phyloP scores from a whole-genome alignment of 164 flowering plant genomes.

The Vitis rupestris region DNA sequence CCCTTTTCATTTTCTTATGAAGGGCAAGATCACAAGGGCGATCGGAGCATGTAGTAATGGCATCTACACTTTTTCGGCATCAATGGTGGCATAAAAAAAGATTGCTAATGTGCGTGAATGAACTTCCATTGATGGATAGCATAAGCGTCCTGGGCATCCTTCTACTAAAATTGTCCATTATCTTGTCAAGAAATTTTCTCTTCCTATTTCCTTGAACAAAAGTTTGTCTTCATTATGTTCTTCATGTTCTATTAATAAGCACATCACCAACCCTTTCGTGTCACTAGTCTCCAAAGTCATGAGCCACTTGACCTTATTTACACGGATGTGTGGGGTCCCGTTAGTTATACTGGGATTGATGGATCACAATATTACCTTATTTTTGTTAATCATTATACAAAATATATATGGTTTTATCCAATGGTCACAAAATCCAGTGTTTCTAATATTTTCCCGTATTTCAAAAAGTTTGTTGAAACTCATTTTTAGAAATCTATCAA shows the following conservation, averaged over 20 bases:
- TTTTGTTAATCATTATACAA: not conserved
- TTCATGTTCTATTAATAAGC: not conserved
- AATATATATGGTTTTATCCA: not conserved
- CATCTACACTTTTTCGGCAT: not conserved
- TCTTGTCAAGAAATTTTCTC: not conserved
- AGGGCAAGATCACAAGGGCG: not conserved
- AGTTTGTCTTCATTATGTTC: not conserved
- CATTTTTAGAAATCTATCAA: not conserved
- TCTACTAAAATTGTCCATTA: conserved; percentile 3
- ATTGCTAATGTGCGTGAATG: not conserved
- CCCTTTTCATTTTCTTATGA: not conserved
- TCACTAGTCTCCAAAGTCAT: conserved; percentile 4
- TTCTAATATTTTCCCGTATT: not conserved
- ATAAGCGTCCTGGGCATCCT: conserved; percentile 6
- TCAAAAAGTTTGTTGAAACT: conserved; percentile 7
- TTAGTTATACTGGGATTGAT: conserved; percentile 1
- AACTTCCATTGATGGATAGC: conserved; percentile 12
- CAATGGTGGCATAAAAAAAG: conserved; percentile 1
- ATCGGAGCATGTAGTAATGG: conserved; percentile 13
- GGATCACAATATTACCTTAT: conserved; percentile 9
- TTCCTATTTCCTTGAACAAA: conserved; percentile 7
- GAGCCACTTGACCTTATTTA: conserved; percentile 2
- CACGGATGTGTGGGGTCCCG: conserved; percentile 1
- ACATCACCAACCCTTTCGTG: conserved; percentile 2
- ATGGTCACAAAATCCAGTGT: not conserved